Base-by-base conservation (phyloP, 768 basidiomycete genomes). In the Inosperma sp. region DNA sequence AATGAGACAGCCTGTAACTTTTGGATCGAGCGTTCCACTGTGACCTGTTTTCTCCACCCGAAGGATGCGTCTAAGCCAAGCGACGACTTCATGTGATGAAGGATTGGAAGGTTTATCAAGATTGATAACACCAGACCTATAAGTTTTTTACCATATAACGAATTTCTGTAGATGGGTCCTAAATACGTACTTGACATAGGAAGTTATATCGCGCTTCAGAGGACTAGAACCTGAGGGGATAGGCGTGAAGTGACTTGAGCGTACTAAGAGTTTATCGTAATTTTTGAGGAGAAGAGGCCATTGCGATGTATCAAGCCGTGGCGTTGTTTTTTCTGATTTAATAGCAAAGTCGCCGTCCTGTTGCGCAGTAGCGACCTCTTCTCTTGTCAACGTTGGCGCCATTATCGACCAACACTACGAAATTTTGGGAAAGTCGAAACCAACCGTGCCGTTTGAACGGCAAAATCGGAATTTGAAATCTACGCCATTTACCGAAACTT, bases 61-160 rank as follows among this genome's bases (percentile, higher is more conserved):
- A 48, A 99, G 70, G 56, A 99, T 99, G n/a, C 96, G 83, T 60
- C 94, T 81, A 56, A 99, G 72, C 96, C 96, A 99, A 13, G 96
- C 96, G 58, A 99, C 96, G 48, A 99, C 96, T 76, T 99, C 96
- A 69, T 99, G 96, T 4, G 94, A 95, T 14, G 94, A 96, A 3
- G 95, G 95, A 71, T 98, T 99, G 26, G 95, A 97, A 19, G 96
- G 96, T 65, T 99, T 99, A 81, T 99, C 96, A 58, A 99, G 78
- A 73, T 99, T 99, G 68, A 99, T 99, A 47, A 97, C 91, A 59
- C 96, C 96, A 59, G 94, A 92, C 76, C 93, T 95, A 57, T n/a
- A 55, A 41, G 42, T 21, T 7, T 10, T 17, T 50, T 26, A 52
- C n/a, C n/a, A n/a, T n/a, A 36, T 44, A 53, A 45, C 37, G 53